These are phyloP conservation scores for Chrysopogon serrulatus DNA, from an alignment of 176 grass and related monocot genomes.

Conservation along the genomic window DNA sequence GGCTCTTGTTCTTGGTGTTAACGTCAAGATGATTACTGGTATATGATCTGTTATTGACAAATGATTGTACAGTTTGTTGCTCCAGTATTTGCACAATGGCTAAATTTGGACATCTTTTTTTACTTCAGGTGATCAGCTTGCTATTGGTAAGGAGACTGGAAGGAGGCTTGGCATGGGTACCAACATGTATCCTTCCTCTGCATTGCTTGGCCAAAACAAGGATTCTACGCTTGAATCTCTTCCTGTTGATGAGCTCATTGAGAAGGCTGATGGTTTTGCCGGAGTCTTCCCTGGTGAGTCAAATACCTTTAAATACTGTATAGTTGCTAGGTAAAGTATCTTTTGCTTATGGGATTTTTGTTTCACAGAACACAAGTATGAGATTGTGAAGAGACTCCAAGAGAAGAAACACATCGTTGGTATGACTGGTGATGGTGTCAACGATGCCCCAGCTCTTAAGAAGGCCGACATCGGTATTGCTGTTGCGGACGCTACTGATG, in stretches of 20 bases:
- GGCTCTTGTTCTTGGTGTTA: slow-evolving; percentile 94
- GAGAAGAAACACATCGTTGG: slow-evolving; percentile 98
- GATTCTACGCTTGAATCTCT: slow-evolving; percentile 64
- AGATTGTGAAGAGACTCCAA: slow-evolving; percentile 95
- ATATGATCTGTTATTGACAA: background rate
- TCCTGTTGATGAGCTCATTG: slow-evolving; percentile 94
- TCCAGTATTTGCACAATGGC: background rate
- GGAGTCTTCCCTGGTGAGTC: slow-evolving; percentile 93
- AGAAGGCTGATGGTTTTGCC: slow-evolving; percentile 98
- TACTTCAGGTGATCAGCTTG: slow-evolving; percentile 91
- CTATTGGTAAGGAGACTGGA: slow-evolving; percentile 96
- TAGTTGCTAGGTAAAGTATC: background rate
- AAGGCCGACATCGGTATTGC: slow-evolving; percentile 98
- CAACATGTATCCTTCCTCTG: slow-evolving; percentile 99
- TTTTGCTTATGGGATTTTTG: background rate
- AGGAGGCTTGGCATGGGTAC: slow-evolving; percentile 98
- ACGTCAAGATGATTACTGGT: slow-evolving; percentile 99
- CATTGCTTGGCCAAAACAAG: slow-evolving; percentile 82
- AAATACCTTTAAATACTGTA: background rate
- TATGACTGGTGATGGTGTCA: slow-evolving; percentile 99
- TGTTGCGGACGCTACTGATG: slow-evolving; percentile 95
- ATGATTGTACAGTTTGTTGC: background rate
- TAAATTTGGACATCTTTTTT: background rate
- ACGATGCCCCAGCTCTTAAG: slow-evolving; percentile 93
- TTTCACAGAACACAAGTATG: slow-evolving; percentile 93